Conservation (phyloP, 805 yeast species). For the Kluyveromyces starmeri region DNA sequence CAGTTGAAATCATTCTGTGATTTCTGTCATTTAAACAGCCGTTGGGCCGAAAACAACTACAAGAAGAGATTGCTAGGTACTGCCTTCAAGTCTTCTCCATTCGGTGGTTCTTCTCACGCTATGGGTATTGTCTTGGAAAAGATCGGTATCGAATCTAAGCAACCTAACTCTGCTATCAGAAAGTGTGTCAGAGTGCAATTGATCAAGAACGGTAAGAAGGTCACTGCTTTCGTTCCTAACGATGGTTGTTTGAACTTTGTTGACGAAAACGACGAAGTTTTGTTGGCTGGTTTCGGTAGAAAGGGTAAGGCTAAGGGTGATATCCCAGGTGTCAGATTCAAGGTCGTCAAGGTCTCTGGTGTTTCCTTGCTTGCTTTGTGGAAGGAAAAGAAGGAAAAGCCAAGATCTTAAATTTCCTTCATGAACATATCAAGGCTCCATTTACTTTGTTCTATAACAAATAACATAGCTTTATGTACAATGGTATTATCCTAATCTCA, state of each 20-base stretch:
- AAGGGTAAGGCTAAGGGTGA: constrained; percentile 99
- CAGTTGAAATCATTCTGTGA: too few species aligned
- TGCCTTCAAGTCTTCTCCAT: constrained; percentile 99
- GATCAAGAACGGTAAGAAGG: constrained; percentile 99
- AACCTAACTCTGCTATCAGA: constrained; percentile 99
- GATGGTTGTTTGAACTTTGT: constrained; percentile 99
- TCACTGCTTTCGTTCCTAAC: constrained; percentile 99
- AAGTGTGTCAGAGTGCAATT: constrained; percentile 99
- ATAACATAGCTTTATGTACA: constrained; percentile 5
- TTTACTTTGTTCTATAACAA: constrained; percentile 6
- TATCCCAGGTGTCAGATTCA: constrained; percentile 99
- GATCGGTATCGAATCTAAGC: constrained; percentile 99
- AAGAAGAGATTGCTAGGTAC: constrained; percentile 99
- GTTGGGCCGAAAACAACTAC: constrained; percentile 99
- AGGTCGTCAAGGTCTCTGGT: constrained; percentile 99
- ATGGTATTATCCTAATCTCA: constrained; percentile 4
- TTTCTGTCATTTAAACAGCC: constrained; percentile 37
- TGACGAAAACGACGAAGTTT: constrained; percentile 99
- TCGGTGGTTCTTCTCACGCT: constrained; percentile 99
- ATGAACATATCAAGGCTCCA: constrained; percentile 4
- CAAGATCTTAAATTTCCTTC: constrained; percentile 71
- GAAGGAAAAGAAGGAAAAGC: constrained; percentile 99
- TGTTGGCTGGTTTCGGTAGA: constrained; percentile 99
- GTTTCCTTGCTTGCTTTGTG: constrained; percentile 98
- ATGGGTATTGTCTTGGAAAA: constrained; percentile 99